Conservation (phyloP, 768 basidiomycete species). For the Sporobolomyces phaffii region DNA sequence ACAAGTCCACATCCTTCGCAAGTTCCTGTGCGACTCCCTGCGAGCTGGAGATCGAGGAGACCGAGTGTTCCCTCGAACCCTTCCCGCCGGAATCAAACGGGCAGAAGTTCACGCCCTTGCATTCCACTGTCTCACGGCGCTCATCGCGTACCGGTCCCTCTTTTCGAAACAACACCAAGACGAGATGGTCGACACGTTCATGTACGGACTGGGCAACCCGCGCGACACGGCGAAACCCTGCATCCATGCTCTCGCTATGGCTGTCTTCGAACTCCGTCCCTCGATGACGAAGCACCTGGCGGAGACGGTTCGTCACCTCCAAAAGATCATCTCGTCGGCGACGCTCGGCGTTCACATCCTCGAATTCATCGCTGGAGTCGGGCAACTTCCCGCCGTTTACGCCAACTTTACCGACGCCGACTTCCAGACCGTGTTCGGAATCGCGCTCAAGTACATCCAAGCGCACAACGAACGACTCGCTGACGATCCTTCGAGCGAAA, state of each 20-base stretch:
- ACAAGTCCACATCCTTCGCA: slow-evolving; percentile 60
- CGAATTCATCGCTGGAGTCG: slow-evolving; percentile 79
- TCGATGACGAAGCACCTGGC: slow-evolving; percentile 75
- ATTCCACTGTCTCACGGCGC: slow-evolving; percentile 76
- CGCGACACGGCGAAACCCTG: slow-evolving; percentile 66
- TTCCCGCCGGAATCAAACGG: slow-evolving; percentile 52
- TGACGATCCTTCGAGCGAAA: slow-evolving; percentile 18
- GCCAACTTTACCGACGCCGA: slow-evolving; percentile 85
- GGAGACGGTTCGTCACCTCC: slow-evolving; percentile 74
- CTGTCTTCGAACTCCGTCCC: slow-evolving; percentile 75
- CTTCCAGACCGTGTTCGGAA: slow-evolving; percentile 88
- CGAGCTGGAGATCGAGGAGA: slow-evolving; percentile 57
- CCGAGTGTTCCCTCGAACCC: slow-evolving; percentile 29
- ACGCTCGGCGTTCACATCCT: slow-evolving; percentile 94
- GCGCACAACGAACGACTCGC: slow-evolving; percentile 56
- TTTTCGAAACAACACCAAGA: slow-evolving; percentile 56
- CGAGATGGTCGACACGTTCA: slow-evolving; percentile 49
- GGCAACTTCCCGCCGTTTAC: slow-evolving; percentile 69
- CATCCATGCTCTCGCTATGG: slow-evolving; percentile 78
- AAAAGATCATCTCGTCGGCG: slow-evolving; percentile 88
- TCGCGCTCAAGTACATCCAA: slow-evolving; percentile 87
- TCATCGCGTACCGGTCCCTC: slow-evolving; percentile 76
- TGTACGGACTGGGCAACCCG: slow-evolving; percentile 47
- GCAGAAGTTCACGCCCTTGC: slow-evolving; percentile 82
- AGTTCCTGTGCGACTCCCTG: slow-evolving; percentile 63